Base-by-base conservation (phyloP, 441 rosid genomes). In the Adansonia gregorii region DNA sequence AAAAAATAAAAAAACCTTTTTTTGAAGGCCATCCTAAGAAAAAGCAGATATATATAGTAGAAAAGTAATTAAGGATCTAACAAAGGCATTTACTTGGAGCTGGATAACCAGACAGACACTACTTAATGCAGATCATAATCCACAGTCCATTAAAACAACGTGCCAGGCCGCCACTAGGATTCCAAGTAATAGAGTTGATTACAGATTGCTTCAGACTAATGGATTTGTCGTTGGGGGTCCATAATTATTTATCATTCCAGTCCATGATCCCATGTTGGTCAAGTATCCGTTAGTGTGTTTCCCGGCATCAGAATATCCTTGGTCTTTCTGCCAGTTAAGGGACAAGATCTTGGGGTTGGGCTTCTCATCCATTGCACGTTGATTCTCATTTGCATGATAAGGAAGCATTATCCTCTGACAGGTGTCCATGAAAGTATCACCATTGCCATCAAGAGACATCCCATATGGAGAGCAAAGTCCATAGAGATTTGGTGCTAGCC, bases 251-350 rank as follows among this genome's bases (percentile, higher is more conserved):
- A 90, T 91, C 92, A 91, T 87, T 70, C 92, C 92, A 46, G 80
- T 82, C 98, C 98, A 94, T 43, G 98, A 73, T 82, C 94, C 94
- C 80, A 87, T 43, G 67, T 89, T 87, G 79, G 81, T 91, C 56
- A 88, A 66, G 82, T 87, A 90, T 17, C 95, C 88, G 67, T 74
- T 84, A 15, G 83, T 73, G 73, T 84, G 88, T 80, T 88, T 90
- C 58, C 89, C 90, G 51, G 67, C 80, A 20, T 87, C 89, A 7
- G 93, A 82, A 76, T 88, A 89, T 9, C 89, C 85, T 73, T 94
- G 97, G 78, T 90, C 92, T 78, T 24, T 24, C 27, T 91, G 97
- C 98, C 98, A 94, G 31, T 94, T 95, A 46, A 94, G 93, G 46
- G 98, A 88, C 79, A 92, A 78, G 56, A 90, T 78, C 83, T 88